A percentile compares a stretch with the other conserved stretches of the same genome.
Conservation (phyloP, 2,329 filamentous ascomycete species). For the Aspergillus sp. region DNA sequence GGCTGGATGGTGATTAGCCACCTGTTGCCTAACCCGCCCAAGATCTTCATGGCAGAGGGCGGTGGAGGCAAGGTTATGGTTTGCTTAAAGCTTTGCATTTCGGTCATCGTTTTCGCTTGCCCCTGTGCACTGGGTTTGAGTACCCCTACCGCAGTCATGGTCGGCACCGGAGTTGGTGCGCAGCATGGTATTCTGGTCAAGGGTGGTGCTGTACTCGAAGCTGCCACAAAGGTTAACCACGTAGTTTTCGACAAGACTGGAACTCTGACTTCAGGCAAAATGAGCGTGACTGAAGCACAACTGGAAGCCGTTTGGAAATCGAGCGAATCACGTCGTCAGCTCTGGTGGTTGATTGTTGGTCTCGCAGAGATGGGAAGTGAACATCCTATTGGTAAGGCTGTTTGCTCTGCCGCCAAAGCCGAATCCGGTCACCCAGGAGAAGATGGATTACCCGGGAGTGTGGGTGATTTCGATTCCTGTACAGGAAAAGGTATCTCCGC, state of each 20-base stretch:
- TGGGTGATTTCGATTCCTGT: constrained; percentile 74
- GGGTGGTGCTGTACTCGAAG: constrained; percentile 85
- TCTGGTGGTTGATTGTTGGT: constrained; percentile 96
- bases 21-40: constrained; percentile 71
- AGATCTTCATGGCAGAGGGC: constrained; percentile 71
- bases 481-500: constrained; percentile 84
- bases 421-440: constrained; percentile 68
- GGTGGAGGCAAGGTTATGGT: constrained; percentile 94
- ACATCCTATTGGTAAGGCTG: constrained; percentile 89
- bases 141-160: constrained; percentile 97
- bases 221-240: constrained; percentile 80
- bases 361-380: constrained; percentile 95
- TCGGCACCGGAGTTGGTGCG: constrained; percentile 92
- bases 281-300: constrained; percentile 73
- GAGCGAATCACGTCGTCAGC: constrained; percentile 59
- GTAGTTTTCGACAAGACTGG: constrained; percentile 95
- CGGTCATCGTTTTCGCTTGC: constrained; percentile 96
- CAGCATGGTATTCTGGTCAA: constrained; percentile 98
- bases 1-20: constrained; percentile 95
- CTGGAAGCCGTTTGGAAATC: constrained; percentile 63
- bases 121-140: constrained; percentile 93
- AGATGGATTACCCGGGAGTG: constrained; percentile 69
- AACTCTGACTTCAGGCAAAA: constrained; percentile 88
- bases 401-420: constrained; percentile 66
- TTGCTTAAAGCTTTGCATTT: constrained; percentile 94